Conservation (phyloP, 129 eudicot genomes). For the Calendula officinalis region DNA sequence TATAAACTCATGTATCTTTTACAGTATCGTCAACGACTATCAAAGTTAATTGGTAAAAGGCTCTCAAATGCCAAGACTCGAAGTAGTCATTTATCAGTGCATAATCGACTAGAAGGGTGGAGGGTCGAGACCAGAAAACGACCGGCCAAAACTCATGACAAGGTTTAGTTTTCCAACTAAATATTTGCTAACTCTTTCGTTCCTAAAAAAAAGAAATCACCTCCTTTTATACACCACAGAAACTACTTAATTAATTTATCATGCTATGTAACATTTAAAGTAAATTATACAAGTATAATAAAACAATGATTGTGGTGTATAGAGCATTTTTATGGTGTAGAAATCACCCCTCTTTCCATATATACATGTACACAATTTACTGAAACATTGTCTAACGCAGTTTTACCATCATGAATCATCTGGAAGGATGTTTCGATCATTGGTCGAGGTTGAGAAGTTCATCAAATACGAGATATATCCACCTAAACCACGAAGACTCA, state of each 20-base stretch:
- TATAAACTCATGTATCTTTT: not conserved
- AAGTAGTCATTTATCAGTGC: slow-evolving; percentile 20
- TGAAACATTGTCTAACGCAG: slow-evolving; percentile 16
- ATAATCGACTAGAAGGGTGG: slow-evolving; percentile 38
- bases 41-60: slow-evolving; percentile 26
- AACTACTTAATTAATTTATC: too few relatives aligned
- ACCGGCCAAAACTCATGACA: slow-evolving; percentile 38
- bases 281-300: too few relatives aligned
- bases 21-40: slow-evolving; percentile 29
- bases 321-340: too few relatives aligned
- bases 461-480: slow-evolving; percentile 40
- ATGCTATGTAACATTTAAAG: too few relatives aligned
- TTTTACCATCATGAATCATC: slow-evolving; percentile 38
- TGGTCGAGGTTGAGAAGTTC: slow-evolving; percentile 40
- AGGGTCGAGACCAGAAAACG: slow-evolving; percentile 42
- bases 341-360: too few relatives aligned
- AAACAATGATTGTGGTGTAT: too few relatives aligned
- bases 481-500: slow-evolving; percentile 28
- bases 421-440: slow-evolving; percentile 38
- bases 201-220: too few relatives aligned
- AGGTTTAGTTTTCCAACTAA: slow-evolving; percentile 20
- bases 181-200: not conserved
- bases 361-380: not conserved
- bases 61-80: slow-evolving; percentile 17
- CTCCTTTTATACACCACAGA: too few relatives aligned